These are phyloP conservation scores for Podaxis carcinomalis DNA, from an alignment of 768 basidiomycete genomes.

Conservation along the genomic window DNA sequence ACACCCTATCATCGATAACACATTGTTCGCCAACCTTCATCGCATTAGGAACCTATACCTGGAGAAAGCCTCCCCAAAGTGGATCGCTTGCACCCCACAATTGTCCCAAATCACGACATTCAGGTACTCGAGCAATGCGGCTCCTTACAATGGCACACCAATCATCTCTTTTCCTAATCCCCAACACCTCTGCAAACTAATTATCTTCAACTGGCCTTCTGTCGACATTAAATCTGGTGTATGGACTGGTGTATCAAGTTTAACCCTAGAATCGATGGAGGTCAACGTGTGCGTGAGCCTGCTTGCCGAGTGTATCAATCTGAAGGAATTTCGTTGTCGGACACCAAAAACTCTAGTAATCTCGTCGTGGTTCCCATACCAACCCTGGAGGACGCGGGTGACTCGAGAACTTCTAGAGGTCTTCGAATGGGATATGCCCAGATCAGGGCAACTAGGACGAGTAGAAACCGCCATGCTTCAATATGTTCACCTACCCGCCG, in stretches of 20 bases:
- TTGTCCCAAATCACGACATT: neutral
- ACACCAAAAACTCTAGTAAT: neutral
- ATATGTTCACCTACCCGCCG: neutral
- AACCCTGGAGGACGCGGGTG: neutral
- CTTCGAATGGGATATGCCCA: neutral
- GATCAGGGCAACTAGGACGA: neutral
- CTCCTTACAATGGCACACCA: neutral
- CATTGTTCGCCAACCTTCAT: neutral
- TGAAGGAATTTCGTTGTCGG: neutral
- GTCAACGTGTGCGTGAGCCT: slow-evolving; percentile 1
- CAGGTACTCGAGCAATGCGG: neutral
- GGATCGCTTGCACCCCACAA: neutral
- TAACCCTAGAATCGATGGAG: slow-evolving; percentile 1
- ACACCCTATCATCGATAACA: neutral
- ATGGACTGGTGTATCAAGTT: neutral
- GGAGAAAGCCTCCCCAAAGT: neutral
- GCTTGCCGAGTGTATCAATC: neutral
- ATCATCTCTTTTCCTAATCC: neutral
- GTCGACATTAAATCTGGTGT: neutral
- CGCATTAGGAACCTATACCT: neutral
- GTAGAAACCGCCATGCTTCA: neutral
- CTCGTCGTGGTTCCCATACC: neutral
- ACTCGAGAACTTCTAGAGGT: neutral
- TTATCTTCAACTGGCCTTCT: neutral
- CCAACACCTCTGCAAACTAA: neutral